These are phyloP conservation scores for Drosera capensis DNA, from an alignment of 148 eudicot species.

Conservation along the genomic window DNA sequence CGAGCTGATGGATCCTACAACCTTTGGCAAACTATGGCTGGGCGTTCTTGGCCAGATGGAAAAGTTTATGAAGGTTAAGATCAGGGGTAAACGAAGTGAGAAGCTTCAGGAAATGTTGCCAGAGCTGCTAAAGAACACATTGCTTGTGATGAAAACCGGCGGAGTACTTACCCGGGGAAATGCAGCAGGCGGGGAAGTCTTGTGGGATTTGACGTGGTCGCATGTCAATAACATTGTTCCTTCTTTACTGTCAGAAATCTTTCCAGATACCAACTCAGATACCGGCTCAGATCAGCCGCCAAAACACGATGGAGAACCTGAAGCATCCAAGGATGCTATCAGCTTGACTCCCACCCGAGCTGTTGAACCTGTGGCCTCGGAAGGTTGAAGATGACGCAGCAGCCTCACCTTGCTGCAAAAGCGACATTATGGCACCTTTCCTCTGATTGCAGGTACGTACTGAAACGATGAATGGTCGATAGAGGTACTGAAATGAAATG, in stretches of 20 bases:
- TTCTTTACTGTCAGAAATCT: constrained; percentile 40
- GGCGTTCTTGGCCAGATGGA: constrained; percentile 70
- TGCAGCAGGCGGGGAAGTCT: constrained; percentile 49
- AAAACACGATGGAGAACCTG: too few relatives aligned
- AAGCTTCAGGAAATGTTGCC: constrained; percentile 59
- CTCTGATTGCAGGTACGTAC: too few relatives aligned
- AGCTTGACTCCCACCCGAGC: too few relatives aligned
- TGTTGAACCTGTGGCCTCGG: too few relatives aligned
- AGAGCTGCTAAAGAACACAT: constrained; percentile 50
- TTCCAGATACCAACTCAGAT: too few relatives aligned
- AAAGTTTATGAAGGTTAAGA: constrained; percentile 50
- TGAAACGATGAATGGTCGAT: too few relatives aligned
- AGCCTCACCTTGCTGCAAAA: too few relatives aligned
- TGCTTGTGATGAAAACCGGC: constrained; percentile 43
- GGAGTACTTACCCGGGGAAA: constrained; percentile 49
- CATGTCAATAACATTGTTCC: constrained; percentile 60
- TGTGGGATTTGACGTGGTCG: constrained; percentile 71
- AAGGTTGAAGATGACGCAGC: too few relatives aligned
- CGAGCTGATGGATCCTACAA: constrained; percentile 36
- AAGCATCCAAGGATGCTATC: too few relatives aligned
- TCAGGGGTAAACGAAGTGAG: constrained; percentile 56
- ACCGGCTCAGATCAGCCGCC: too few relatives aligned
- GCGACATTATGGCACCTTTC: too few relatives aligned
- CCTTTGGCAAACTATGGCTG: constrained; percentile 62
- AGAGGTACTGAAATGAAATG: too few relatives aligned